These are phyloP conservation scores for Infundibulicybe gibba DNA, from an alignment of 768 basidiomycete genomes.

Conservation along the genomic window DNA sequence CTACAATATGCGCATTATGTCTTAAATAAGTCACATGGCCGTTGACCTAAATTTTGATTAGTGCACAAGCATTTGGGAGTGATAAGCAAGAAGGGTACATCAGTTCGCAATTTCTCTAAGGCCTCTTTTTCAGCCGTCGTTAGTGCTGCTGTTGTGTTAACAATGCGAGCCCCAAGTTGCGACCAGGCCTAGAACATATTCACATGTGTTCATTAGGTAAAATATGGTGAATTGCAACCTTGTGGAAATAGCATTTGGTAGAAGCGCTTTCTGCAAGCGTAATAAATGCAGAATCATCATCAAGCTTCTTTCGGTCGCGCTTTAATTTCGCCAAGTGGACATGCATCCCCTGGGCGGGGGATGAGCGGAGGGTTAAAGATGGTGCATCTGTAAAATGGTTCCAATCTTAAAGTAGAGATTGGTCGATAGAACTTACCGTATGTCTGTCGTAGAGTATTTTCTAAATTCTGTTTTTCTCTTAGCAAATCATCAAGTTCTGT, in stretches of 20 bases:
- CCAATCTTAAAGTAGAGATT: background rate
- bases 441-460: conserved; percentile 45
- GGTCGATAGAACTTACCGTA: conserved; percentile 41
- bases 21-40: conserved; percentile 52
- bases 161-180: conserved; percentile 63
- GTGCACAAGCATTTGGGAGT: background rate
- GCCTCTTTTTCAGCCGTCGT: conserved; percentile 63
- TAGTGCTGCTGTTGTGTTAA: conserved; percentile 52
- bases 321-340: conserved; percentile 67
- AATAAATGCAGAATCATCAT: conserved; percentile 47
- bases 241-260: conserved; percentile 65
- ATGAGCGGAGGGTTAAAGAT: conserved; percentile 70
- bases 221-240: background rate
- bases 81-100: conserved; percentile 44
- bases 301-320: conserved; percentile 52
- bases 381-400: conserved; percentile 49
- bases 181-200: conserved; percentile 60
- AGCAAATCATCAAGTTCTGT: conserved; percentile 38
- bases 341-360: conserved; percentile 67
- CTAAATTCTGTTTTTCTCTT: conserved; percentile 44
- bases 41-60: conserved; percentile 48
- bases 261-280: conserved; percentile 58
- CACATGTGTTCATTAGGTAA: no score
- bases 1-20: conserved; percentile 72
- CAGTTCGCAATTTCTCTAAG: conserved; percentile 63